Evolutionary conservation across 2,329 filamentous ascomycete species (phyloP), one percentile per base, ranked within the genome.

Genomic region (Pleochaeta shiraiana): DNA sequence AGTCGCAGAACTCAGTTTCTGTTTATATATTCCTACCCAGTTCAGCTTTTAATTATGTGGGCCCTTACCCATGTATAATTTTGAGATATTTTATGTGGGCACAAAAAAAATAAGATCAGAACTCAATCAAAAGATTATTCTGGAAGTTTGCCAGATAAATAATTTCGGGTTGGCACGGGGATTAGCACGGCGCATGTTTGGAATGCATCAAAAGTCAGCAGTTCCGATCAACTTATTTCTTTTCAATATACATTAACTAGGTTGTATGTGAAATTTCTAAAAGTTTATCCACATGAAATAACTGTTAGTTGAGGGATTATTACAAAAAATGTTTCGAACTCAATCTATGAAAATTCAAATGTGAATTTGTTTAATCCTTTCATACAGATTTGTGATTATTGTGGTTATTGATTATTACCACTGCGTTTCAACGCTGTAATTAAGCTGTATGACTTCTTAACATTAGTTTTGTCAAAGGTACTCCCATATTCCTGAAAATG

Each of bases 1-100:
- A 93, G 87, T 75, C 84, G 90, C 73, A 81, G 91, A 67, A 95
- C 90, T 1, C 90, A 95, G 75, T 95, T 95, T 72, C 79, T 96
- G 69, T 95, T 95, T 75, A 80, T 91, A 69, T 96, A 98, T 76
- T 92, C 91, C 55, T 98, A 97, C 75, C 79, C 95, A 64, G 86
- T 97, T 65, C 93, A 98, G 77, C 82, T 97, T 69, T 78, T 91
- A 65, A 95, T 97, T 75, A 98, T 97, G 91, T 93, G 92, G 85
- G 79, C 84, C 71, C 75, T 88, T 67, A 87, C 71, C 26, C 65
- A 67, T 50, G 65, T 68, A 19, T 63, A 63, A 63, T 14, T 26
- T 43, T 45, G 24, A 21, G 37, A 7, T 28, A 24, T 24, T 60
- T 21, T 12, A 16, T 19, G 12, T 60, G 3, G 6, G 24, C 11